These are phyloP conservation scores for Pseudogymnoascus sp. DNA, from an alignment of 2,329 filamentous ascomycete genomes.

Conservation along the genomic window DNA sequence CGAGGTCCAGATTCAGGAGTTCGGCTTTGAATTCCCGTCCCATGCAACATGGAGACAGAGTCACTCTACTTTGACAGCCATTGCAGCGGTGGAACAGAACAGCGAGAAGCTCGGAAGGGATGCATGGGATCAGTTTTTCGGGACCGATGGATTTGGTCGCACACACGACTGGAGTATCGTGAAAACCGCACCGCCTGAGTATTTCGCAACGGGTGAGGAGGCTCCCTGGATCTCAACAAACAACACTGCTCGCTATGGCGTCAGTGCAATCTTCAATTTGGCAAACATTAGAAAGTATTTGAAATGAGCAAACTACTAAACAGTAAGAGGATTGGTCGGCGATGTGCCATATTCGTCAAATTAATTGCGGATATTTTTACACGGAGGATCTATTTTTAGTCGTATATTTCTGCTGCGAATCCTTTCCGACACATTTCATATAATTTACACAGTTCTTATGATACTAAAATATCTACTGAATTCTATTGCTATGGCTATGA, in stretches of 20 bases:
- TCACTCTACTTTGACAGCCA: constrained; percentile 11
- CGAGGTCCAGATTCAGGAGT: constrained; percentile 4
- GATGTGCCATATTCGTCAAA: neutral
- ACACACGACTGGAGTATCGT: constrained; percentile 5
- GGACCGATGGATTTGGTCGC: neutral
- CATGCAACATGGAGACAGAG: constrained; percentile 9
- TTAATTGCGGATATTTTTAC: neutral
- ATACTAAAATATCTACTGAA: neutral
- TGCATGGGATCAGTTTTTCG: constrained; percentile 11
- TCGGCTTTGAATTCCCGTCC: constrained; percentile 9
- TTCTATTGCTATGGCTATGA: neutral
- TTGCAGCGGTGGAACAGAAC: constrained; percentile 4
- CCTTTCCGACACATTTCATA: too few species aligned
- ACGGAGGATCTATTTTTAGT: too few species aligned
- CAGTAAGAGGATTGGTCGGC: constrained; percentile 23
- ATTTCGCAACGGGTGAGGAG: constrained; percentile 3
- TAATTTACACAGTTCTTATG: too few species aligned
- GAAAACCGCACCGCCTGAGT: constrained; percentile 10
- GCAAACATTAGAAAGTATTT: constrained; percentile 6
- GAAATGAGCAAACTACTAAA: neutral
- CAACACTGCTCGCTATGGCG: constrained; percentile 2
- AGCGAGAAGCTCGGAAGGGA: constrained; percentile 3
- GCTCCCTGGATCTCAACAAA: constrained; percentile 12
- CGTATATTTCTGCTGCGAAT: too few species aligned
- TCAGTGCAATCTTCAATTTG: constrained; percentile 11